These are phyloP conservation scores for Cladosporium phlei DNA, from an alignment of 2,329 filamentous ascomycete species.

Conservation along the genomic window DNA sequence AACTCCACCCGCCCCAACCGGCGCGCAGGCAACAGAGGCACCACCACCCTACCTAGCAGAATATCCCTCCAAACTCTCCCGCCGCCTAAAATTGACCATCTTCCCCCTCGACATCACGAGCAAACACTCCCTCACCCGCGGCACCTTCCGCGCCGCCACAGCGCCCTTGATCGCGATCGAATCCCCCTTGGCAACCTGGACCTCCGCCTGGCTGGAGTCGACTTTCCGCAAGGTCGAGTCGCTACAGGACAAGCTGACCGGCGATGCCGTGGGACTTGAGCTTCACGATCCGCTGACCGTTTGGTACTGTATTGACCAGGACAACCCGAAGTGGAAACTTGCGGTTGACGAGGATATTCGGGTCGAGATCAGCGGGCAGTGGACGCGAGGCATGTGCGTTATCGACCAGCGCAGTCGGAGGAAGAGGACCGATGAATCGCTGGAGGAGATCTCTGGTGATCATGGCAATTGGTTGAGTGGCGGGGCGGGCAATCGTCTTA, in stretches of 20 bases:
- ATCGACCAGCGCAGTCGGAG: slow-evolving; percentile 65
- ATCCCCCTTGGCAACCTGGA: slow-evolving; percentile 45
- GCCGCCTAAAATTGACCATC: slow-evolving; percentile 41
- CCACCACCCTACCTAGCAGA: slow-evolving; percentile 31
- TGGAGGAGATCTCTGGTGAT: slow-evolving; percentile 63
- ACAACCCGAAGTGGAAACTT: slow-evolving; percentile 33
- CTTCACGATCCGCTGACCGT: slow-evolving; percentile 44
- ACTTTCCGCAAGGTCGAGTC: slow-evolving; percentile 45
- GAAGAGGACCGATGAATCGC: slow-evolving; percentile 46
- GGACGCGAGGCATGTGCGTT: slow-evolving; percentile 89
- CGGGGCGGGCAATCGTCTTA: slow-evolving; percentile 72
- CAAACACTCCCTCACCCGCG: slow-evolving; percentile 38
- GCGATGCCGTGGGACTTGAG: slow-evolving; percentile 36
- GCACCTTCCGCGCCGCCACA: slow-evolving; percentile 33
- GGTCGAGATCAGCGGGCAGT: slow-evolving; percentile 85
- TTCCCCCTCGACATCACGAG: slow-evolving; percentile 48
- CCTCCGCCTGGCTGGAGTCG: slow-evolving; percentile 39
- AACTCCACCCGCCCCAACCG: slow-evolving; percentile 40
- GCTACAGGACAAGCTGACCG: slow-evolving; percentile 33
- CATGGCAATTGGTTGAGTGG: slow-evolving; percentile 69
- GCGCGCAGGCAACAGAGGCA: slow-evolving; percentile 22
- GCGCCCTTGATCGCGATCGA: slow-evolving; percentile 24
- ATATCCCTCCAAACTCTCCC: slow-evolving; percentile 40
- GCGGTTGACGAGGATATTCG: slow-evolving; percentile 68
- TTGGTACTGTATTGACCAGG: slow-evolving; percentile 32